Percentiles rank a stretch among this genome's conserved stretches.
phyloP scores from a whole-genome alignment of 2,329 filamentous ascomycete genomes.

The Fusarium sambucinum region DNA sequence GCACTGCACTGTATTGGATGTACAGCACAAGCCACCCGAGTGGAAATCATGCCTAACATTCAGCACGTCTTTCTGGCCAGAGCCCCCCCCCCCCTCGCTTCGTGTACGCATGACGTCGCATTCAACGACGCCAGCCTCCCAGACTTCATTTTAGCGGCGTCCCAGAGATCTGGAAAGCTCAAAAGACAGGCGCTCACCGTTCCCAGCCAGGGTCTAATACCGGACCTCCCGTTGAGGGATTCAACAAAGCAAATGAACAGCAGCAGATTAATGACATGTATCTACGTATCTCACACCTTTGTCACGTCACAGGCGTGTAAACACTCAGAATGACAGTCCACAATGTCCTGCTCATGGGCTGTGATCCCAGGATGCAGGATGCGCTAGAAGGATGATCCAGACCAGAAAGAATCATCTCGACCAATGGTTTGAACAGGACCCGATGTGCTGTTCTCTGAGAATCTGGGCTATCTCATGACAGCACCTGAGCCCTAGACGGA shows the following conservation, averaged over 20 bases:
- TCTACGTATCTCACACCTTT: neutral
- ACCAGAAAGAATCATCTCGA: constrained; percentile 2
- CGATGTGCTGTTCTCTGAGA: neutral
- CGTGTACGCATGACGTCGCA: constrained; percentile 32
- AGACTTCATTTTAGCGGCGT: constrained; percentile 44
- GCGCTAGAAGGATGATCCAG: constrained; percentile 27
- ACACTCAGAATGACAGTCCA: too few species aligned
- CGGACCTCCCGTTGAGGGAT: constrained; percentile 20
- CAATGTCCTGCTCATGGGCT: constrained; percentile 1
- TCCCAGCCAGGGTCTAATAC: constrained; percentile 30
- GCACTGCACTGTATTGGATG: neutral
- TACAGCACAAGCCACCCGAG: neutral
- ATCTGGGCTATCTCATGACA: neutral
- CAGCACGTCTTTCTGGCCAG: neutral
- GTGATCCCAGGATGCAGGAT: constrained; percentile 18
- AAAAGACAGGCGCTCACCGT: constrained; percentile 36
- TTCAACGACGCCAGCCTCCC: constrained; percentile 34
- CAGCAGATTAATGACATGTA: constrained; percentile 32
- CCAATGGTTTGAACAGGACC: constrained; percentile 4
- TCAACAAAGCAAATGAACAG: constrained; percentile 36
- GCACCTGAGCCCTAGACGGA: neutral
- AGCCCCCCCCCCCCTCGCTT: constrained; percentile 20
- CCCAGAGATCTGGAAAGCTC: constrained; percentile 48
- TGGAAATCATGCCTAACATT: constrained; percentile 1
- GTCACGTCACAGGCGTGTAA: too few species aligned